A percentile compares a stretch with the other conserved stretches of the same genome.
These are phyloP conservation scores for Cystofilobasidium capitatum DNA, from an alignment of 768 basidiomycete genomes.

Conservation along the genomic window DNA sequence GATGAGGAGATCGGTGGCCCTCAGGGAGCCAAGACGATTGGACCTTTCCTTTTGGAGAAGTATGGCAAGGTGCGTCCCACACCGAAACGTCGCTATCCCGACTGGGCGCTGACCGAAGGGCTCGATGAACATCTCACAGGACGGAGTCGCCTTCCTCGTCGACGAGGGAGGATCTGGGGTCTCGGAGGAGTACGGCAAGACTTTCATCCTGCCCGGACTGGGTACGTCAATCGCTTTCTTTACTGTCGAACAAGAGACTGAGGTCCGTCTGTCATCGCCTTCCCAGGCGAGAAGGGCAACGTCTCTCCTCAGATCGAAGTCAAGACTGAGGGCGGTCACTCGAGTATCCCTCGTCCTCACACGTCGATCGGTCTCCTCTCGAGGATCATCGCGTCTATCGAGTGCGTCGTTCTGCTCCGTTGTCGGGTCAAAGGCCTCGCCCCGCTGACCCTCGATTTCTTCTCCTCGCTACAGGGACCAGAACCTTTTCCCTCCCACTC, in stretches of 20 bases:
- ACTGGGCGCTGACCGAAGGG: neutral
- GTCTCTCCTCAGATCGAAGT: conserved; percentile 19
- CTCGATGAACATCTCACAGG: neutral
- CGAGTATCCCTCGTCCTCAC: conserved; percentile 4
- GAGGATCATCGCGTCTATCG: conserved; percentile 17
- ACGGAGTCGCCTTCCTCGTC: conserved; percentile 22
- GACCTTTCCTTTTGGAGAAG: conserved; percentile 4
- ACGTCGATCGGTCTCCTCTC: conserved; percentile 22
- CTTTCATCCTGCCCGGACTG: conserved; percentile 20
- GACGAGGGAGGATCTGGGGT: conserved; percentile 25
- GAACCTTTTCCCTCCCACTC: conserved; percentile 26
- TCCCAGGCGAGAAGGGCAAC: conserved; percentile 21
- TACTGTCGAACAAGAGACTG: neutral
- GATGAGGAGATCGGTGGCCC: conserved; percentile 26
- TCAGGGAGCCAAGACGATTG: conserved; percentile 23
- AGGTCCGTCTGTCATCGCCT: neutral
- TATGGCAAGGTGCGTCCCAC: conserved; percentile 10
- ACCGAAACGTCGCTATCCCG: too few relatives aligned
- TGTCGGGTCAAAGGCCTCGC: neutral
- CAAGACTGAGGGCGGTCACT: conserved; percentile 23
- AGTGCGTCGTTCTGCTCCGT: neutral
- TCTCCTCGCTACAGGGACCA: conserved; percentile 14
- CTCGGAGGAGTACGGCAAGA: conserved; percentile 18
- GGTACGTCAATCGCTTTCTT: neutral
- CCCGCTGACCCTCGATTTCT: neutral